Evolutionary conservation across 2,329 filamentous ascomycete species (phyloP).

Genomic region (Hypomyces rosellus): DNA sequence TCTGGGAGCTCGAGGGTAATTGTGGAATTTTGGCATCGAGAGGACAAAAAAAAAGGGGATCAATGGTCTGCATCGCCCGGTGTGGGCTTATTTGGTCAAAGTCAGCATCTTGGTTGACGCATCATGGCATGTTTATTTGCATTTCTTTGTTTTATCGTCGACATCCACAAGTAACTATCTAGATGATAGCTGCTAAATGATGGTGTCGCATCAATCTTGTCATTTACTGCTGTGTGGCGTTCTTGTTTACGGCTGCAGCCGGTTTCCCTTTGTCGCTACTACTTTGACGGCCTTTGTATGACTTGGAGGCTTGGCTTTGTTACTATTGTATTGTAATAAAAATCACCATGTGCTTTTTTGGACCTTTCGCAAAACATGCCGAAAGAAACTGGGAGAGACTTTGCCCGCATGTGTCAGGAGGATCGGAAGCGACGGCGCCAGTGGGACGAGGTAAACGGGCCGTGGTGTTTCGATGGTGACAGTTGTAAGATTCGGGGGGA

Average conservation of each 20-base stretch:
- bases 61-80: slow-evolving; percentile 2
- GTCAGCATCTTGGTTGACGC: not conserved
- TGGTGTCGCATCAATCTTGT: slow-evolving; percentile 1
- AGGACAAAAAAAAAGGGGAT: slow-evolving; percentile 2
- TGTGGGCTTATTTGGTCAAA: not conserved
- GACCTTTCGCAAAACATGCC: slow-evolving; percentile 8
- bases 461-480: too few relatives aligned
- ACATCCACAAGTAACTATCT: slow-evolving; percentile 1
- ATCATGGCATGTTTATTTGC: not conserved
- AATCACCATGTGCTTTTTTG: slow-evolving; percentile 4
- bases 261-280: not conserved
- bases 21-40: slow-evolving; percentile 2
- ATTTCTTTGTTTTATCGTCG: not conserved
- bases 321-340: slow-evolving; percentile 3
- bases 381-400: slow-evolving; percentile 5
- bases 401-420: slow-evolving; percentile 8
- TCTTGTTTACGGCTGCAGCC: slow-evolving; percentile 1
- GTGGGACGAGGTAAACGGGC: too few relatives aligned
- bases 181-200: not conserved
- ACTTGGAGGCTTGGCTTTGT: slow-evolving; percentile 1
- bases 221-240: not conserved
- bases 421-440: not conserved
- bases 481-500: too few relatives aligned
- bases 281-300: slow-evolving; percentile 2
- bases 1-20: not conserved